Evolutionary conservation across 371 early-diverging fungal genomes (phyloP).

Genomic region (Parasitella parasitica): DNA sequence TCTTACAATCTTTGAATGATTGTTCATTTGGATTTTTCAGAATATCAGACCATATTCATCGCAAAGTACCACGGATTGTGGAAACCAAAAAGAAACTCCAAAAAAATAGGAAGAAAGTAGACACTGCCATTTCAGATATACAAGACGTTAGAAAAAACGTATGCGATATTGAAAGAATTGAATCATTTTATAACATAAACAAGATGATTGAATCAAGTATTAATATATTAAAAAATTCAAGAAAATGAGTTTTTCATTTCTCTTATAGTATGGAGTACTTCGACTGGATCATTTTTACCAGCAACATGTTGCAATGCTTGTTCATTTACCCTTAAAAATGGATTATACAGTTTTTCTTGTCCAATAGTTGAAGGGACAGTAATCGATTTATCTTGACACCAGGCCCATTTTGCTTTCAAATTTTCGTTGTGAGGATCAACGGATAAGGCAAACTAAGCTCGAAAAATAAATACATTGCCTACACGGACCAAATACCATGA

Average conservation of each 20-base stretch:
- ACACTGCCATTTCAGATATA: constrained; percentile 33
- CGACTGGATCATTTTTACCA: constrained; percentile 68
- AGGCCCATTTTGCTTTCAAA: constrained; percentile 56
- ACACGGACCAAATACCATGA: too few species aligned
- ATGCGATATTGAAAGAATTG: constrained; percentile 27
- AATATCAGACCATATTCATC: constrained; percentile 40
- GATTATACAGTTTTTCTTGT: constrained; percentile 83
- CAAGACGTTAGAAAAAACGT: constrained; percentile 34
- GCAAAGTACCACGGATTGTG: constrained; percentile 36
- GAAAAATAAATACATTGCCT: background rate
- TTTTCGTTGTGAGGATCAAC: constrained; percentile 52
- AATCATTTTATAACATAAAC: constrained; percentile 32
- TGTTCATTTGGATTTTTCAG: constrained; percentile 35
- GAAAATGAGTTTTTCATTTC: constrained; percentile 65
- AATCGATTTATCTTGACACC: constrained; percentile 48
- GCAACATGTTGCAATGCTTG: constrained; percentile 66
- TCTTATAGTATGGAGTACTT: constrained; percentile 75
- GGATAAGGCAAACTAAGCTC: constrained; percentile 43
- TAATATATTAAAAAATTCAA: background rate
- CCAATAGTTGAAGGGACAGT: constrained; percentile 90
- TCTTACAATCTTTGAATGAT: constrained; percentile 33
- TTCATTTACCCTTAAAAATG: constrained; percentile 83
- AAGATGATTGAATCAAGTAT: constrained; percentile 27
- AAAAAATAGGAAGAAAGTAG: constrained; percentile 12
- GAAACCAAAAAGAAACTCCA: constrained; percentile 20